phyloP scores from a whole-genome alignment of 2,329 filamentous ascomycete genomes.

The Cladosporium colombiae region DNA sequence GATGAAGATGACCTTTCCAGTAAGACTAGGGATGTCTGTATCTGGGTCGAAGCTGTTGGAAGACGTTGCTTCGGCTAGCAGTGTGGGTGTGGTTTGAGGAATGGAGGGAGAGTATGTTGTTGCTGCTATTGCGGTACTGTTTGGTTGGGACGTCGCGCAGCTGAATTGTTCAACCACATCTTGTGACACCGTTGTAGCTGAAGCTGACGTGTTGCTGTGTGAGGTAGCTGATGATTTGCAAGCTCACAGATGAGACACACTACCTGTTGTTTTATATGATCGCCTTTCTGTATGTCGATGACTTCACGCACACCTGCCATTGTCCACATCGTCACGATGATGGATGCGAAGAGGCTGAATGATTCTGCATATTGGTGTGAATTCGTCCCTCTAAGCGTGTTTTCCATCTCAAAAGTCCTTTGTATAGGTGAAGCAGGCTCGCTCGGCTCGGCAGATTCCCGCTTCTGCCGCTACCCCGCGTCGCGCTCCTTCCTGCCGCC shows the following conservation, averaged over 20 bases:
- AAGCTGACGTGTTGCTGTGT: neutral
- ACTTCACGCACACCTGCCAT: neutral
- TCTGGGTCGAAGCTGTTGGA: conserved; percentile 32
- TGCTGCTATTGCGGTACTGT: neutral
- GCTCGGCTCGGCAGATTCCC: too few relatives aligned
- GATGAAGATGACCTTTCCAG: conserved; percentile 34
- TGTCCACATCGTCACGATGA: neutral
- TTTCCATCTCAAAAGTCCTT: too few relatives aligned
- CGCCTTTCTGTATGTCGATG: neutral
- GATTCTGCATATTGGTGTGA: too few relatives aligned
- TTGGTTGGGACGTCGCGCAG: neutral
- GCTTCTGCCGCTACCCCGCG: too few relatives aligned
- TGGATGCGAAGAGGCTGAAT: too few relatives aligned
- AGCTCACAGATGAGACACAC: neutral
- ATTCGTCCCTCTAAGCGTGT: too few relatives aligned
- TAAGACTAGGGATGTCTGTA: conserved; percentile 37
- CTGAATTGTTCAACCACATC: neutral
- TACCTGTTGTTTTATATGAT: neutral
- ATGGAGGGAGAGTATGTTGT: neutral
- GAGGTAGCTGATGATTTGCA: neutral
- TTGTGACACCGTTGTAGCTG: neutral
- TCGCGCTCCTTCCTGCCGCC: too few relatives aligned
- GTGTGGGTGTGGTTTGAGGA: neutral
- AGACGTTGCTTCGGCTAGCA: conserved; percentile 1
- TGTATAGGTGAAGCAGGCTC: too few relatives aligned